Base-by-base conservation (phyloP, 768 basidiomycete species). In the Agaricus bisporus region DNA sequence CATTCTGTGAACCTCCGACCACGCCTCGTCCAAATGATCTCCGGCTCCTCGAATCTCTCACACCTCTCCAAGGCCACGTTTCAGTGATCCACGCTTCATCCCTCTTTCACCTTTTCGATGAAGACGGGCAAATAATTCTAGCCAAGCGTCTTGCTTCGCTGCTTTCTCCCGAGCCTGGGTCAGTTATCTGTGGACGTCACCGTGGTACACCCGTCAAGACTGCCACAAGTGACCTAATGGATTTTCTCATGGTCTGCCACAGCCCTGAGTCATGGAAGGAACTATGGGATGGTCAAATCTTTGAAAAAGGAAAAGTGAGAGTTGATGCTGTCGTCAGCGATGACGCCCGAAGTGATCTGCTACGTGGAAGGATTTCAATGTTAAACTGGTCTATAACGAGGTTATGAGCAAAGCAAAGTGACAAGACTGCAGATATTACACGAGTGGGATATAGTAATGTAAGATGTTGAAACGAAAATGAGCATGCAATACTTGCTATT, bases 11-110 rank as follows among this genome's bases (percentile, higher is more conserved):
- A 8, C 28, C 8, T 6, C 44, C 51, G 11, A 25, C 12, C 18
- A 38, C 35, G 9, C 35, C 51, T n/a, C 42, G 51, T 9, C 51
- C 51, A 4, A 46, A 28, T 3, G 20, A 53, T 15, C 55, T 56
- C 10, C 48, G 12, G n/a, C 48, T 35, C 28, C 43, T 69, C 9
- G 60, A 51, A 1, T 64, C 61, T n/a, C 61, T 71, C 26, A 68
- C 60, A n/a, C 64, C 67, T 1, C 63, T 71, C 12, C 72, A 61
- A 29, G 75, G 78, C 4, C 72, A 72, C 10, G 65, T 81, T 32
- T 73, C 80, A 7, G 78, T 68, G 12, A 78, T 86, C 43, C 69
- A 72, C 52, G 61, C 66, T n/a, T 68, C 69, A 8, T 59, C 66
- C 9, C 65, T 73, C 50, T 73, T 73, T 57, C 72, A 73, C 47